Percentiles rank a stretch among this genome's conserved stretches.
Conservation (phyloP, 129 eudicot species). For the Helianthus annuus region DNA sequence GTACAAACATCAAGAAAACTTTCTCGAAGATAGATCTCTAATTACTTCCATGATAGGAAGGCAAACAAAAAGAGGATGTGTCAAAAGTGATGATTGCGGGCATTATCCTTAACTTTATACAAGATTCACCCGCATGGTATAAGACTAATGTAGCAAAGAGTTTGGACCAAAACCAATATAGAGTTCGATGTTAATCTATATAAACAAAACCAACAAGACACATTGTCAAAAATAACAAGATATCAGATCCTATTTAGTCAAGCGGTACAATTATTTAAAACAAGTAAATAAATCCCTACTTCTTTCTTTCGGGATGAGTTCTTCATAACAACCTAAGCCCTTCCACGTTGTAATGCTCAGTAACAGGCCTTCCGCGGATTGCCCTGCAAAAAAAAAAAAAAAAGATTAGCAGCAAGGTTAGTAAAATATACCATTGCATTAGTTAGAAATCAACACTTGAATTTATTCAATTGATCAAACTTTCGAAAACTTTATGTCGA, state of each 20-base stretch:
- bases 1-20: no score
- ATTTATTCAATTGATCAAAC: not conserved
- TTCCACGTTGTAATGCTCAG: slow-evolving; percentile 16
- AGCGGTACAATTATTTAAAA: slow-evolving; percentile 18
- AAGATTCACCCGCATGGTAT: not conserved
- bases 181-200: slow-evolving; percentile 1
- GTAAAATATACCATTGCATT: not conserved
- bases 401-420: slow-evolving; percentile 8
- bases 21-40: no score
- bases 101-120: not conserved
- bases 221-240: not conserved
- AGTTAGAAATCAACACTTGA: not conserved
- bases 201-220: slow-evolving; percentile 11
- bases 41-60: not conserved
- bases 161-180: not conserved
- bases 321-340: slow-evolving; percentile 14
- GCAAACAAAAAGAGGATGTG: slow-evolving; percentile 28
- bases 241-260: slow-evolving; percentile 16
- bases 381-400: slow-evolving; percentile 27
- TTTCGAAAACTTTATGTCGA: not conserved
- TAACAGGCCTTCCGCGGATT: slow-evolving; percentile 45
- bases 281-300: slow-evolving; percentile 12
- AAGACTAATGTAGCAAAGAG: not conserved
- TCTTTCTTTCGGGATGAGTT: slow-evolving; percentile 23
- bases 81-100: not conserved